Base-by-base conservation (phyloP, 2,329 filamentous ascomycete species). In the Diaporthe vexans region DNA sequence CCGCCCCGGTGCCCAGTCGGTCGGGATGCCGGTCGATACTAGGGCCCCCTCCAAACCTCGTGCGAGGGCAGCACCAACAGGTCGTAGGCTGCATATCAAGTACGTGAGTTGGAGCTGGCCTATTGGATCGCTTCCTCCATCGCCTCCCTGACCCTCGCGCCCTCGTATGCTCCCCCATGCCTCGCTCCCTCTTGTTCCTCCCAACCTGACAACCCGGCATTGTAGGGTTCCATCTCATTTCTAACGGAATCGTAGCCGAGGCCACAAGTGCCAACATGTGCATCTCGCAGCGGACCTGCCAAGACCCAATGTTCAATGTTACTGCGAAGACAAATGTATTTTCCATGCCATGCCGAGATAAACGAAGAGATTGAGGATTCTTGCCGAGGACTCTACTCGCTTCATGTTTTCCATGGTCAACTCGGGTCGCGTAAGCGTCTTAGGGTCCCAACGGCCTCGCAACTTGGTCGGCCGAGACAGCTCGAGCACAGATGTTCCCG, bases 401-500 rank as follows among this genome's bases (percentile, higher is more conserved):
- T 15, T 3, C 8, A 11, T 24, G 5, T 61, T 43, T 21, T 1
- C 9, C 43, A 48, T 19, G 9, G 17, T 48, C 19, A 19, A 48
- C 1, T 19, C 43, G 19, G 43, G 40, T 13, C 40, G 17, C 13
- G 19, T 17, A 15, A 17, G 17, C 4, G 19, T 43, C 40, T 19
- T 7, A 6, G 40, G 40, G 17, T 21, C 19, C 40, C 13, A 43
- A 51, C 46, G 13, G 21, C 21, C 48, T 51, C 19, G 21, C 26
- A 35, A 10, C 40, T 17, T 35, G 51, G 43, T 46, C 29, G 10
- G 43, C 24, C 29, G 11, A 37, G 61, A 67, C 61, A 52, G 61
- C 61, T 67, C 11, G 61, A 67, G 61, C 61, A 67, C 61, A 67
- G 61, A 67, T 67, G 61, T 13, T 19, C 43, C 26, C 21, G 5